Percentiles rank a stretch among this genome's conserved stretches.
Evolutionary conservation across 345 rosid species (phyloP).

Genomic region (Draba incana): DNA sequence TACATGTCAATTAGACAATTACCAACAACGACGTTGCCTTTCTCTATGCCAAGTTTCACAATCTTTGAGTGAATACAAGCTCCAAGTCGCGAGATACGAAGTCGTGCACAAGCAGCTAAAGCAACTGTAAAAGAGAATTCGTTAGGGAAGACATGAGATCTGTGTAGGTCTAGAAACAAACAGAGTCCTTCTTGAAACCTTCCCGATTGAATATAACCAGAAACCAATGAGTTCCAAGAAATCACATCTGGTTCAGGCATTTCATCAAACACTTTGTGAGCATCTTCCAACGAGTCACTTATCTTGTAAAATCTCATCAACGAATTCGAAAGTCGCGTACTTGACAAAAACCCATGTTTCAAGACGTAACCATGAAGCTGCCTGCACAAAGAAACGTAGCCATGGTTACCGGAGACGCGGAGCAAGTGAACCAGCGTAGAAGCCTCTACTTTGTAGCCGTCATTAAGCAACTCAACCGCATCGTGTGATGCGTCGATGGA

Average conservation of each 20-base stretch:
- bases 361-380: conserved; percentile 64
- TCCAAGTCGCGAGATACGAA: conserved; percentile 46
- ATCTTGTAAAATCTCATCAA: conserved; percentile 53
- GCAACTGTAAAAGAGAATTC: conserved; percentile 70
- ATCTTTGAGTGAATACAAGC: conserved; percentile 60
- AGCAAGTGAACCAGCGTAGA: conserved; percentile 55
- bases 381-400: conserved; percentile 47
- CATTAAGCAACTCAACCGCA: conserved; percentile 44
- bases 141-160: conserved; percentile 50
- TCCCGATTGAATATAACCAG: conserved; percentile 61
- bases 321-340: conserved; percentile 58
- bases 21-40: conserved; percentile 48
- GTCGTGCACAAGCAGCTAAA: conserved; percentile 65
- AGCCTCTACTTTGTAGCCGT: conserved; percentile 45
- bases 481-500: conserved; percentile 33
- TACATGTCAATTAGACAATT: conserved; percentile 87
- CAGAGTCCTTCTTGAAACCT: conserved; percentile 50
- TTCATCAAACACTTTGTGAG: conserved; percentile 69
- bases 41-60: conserved; percentile 56
- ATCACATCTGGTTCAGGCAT: conserved; percentile 69
- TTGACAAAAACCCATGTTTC: conserved; percentile 63
- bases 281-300: conserved; percentile 44
- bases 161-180: conserved; percentile 58
- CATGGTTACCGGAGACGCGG: conserved; percentile 57
- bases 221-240: conserved; percentile 78